Evolutionary conservation across 805 yeast genomes (phyloP), one percentile per base, ranked within the genome.

Genomic region (Nakazawaea ambrosiae): DNA sequence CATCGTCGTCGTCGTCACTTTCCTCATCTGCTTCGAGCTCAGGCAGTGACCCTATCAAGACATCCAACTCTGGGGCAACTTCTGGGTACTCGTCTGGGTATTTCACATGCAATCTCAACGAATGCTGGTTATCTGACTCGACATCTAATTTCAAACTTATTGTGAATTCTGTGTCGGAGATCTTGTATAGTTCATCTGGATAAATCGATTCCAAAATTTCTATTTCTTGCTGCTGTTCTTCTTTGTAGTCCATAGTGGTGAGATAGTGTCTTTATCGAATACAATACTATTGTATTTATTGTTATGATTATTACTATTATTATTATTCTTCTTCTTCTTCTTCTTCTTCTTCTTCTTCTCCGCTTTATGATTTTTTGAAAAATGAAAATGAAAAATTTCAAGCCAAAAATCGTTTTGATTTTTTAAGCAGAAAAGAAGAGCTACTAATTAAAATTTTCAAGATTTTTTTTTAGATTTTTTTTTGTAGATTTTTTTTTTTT

Each of bases 201-300:
- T 92, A 90, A 39, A 90, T 90, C 14, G 94, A 80, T 54, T 85
- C 80, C 41, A 90, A 70, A 36, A 92, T 88, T 57, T 89, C 97
- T 32, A 92, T 56, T 58, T 90, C 98, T 60, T 90, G 96, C 20
- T 53, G 58, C 55, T 90, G 97, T 53, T 92, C 97, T 56, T 85
- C 96, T 36, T 58, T 53, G 40, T 79, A 73, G 49, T 83, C 89
- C 95, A 85, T 85, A 18, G 16, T 26, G 28, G 11, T 23, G 25
- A 23, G 11, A 23, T 8, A 23, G 8, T 22, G 10, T 8, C 25
- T 11, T 22, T 8, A 22, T 8, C 25, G 25, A 8, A 22, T 8
- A 8, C 25, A 22, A 22, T 8, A 8, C 25, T 22, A 8, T 22
- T 22, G 10, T 22, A 22, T 11, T 22, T 22, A 22, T 8, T 11